Evolutionary conservation across 148 eudicot species (phyloP).

Genomic region (Suaeda aralocaspica): DNA sequence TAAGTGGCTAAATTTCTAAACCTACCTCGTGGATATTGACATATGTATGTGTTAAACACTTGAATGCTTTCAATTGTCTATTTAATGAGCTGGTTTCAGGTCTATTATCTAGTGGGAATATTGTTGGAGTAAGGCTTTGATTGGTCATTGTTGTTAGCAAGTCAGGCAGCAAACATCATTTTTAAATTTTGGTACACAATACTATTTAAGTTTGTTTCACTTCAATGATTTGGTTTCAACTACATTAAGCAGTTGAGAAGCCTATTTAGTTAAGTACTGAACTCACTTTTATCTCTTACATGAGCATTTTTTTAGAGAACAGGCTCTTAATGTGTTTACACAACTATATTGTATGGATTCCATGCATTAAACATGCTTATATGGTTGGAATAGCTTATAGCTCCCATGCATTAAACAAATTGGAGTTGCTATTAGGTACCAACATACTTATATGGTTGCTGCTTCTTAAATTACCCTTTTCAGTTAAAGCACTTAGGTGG

Average conservation of each 20-base stretch:
- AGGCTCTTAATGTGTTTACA: constrained; percentile 6
- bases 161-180: not conserved
- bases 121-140: too few species aligned
- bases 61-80: too few species aligned
- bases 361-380: too few species aligned
- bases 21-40: not conserved
- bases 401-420: not conserved
- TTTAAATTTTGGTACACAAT: not conserved
- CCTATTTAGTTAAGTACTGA: constrained; percentile 5
- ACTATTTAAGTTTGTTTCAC: not conserved
- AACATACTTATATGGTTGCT: not conserved
- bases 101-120: too few species aligned
- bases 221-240: constrained; percentile 5
- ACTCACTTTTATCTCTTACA: not conserved
- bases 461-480: not conserved
- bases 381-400: too few species aligned
- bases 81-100: too few species aligned
- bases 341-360: constrained; percentile 9
- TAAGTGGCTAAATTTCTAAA: not conserved
- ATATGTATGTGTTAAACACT: not conserved
- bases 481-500: not conserved
- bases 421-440: not conserved
- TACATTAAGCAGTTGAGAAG: not conserved
- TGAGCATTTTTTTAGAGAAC: not conserved
- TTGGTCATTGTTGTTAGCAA: not conserved